These are phyloP conservation scores for Xylaria sp. DNA, from an alignment of 2,329 filamentous ascomycete species.

Conservation along the genomic window DNA sequence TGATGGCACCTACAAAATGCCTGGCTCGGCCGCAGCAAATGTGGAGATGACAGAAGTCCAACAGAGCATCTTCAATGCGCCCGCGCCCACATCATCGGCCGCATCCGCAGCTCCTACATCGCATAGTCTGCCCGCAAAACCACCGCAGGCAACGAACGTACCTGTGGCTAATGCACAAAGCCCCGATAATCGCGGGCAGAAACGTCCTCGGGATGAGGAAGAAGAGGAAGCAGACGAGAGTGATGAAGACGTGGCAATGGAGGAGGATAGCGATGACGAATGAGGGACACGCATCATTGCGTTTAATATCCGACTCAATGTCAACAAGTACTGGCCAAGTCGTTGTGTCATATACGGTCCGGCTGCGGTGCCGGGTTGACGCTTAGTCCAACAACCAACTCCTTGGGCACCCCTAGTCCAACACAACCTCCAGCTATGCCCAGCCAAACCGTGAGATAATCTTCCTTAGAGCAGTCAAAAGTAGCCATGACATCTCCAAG, in stretches of 20 bases:
- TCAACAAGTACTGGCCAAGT: conserved; percentile 3
- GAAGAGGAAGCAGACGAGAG: conserved; percentile 66
- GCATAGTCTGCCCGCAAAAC: conserved; percentile 53
- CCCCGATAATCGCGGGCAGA: conserved; percentile 66
- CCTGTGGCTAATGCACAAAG: conserved; percentile 57
- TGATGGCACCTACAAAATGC: conserved; percentile 84
- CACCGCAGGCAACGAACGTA: conserved; percentile 53
- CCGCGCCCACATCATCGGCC: conserved; percentile 57
- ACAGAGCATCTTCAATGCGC: conserved; percentile 79
- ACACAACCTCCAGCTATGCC: conserved; percentile 84
- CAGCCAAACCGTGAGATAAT: conserved; percentile 88
- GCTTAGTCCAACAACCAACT: conserved; percentile 57
- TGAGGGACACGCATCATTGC: conserved; percentile 17
- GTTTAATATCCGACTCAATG: neutral
- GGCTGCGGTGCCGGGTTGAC: conserved; percentile 7
- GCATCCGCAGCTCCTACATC: conserved; percentile 45
- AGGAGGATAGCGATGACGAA: conserved; percentile 30
- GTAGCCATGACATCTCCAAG: conserved; percentile 79
- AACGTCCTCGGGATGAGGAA: conserved; percentile 72
- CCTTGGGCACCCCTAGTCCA: conserved; percentile 76
- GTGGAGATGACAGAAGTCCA: conserved; percentile 75
- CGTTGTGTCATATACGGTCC: neutral
- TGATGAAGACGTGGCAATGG: conserved; percentile 63
- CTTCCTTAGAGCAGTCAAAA: conserved; percentile 64
- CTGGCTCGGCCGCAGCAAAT: conserved; percentile 57